phyloP scores from a whole-genome alignment of 345 rosid species.

The Eucalyptus decipiens region DNA sequence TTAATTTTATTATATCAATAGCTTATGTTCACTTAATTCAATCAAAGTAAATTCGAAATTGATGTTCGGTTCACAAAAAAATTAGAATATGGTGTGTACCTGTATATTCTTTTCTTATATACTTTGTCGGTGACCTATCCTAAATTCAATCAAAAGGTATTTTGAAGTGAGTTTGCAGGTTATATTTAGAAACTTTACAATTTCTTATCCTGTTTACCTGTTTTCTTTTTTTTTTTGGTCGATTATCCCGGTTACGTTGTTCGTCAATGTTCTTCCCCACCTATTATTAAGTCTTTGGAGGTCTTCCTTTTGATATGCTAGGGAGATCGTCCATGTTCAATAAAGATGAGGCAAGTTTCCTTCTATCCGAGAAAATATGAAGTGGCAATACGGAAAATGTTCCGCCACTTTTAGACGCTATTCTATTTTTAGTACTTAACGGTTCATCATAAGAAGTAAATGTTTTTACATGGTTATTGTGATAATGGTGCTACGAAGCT shows the following conservation, averaged over 20 bases:
- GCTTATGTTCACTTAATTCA: no score
- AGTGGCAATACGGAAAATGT: neutral
- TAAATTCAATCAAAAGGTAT: rapidly evolving
- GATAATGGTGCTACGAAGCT: neutral
- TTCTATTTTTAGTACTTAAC: neutral
- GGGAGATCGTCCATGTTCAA: neutral
- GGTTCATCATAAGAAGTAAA: neutral
- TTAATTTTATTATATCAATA: no score
- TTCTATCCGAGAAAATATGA: neutral
- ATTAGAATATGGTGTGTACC: no score
- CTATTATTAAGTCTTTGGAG: neutral
- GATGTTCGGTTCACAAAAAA: no score
- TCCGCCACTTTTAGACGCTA: neutral
- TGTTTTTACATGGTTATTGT: neutral
- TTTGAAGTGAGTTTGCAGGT: neutral
- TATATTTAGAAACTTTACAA: neutral
- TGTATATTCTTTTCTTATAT: no score
- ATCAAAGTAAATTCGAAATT: no score
- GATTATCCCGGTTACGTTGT: no score
- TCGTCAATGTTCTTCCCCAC: no score
- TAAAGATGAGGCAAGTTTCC: neutral
- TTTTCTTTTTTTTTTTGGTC: no score
- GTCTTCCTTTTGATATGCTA: no score
- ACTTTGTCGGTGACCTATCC: neutral
- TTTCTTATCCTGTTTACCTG: neutral